Base-by-base conservation (phyloP, 805 yeast genomes). In the Metschnikowia borealis region DNA sequence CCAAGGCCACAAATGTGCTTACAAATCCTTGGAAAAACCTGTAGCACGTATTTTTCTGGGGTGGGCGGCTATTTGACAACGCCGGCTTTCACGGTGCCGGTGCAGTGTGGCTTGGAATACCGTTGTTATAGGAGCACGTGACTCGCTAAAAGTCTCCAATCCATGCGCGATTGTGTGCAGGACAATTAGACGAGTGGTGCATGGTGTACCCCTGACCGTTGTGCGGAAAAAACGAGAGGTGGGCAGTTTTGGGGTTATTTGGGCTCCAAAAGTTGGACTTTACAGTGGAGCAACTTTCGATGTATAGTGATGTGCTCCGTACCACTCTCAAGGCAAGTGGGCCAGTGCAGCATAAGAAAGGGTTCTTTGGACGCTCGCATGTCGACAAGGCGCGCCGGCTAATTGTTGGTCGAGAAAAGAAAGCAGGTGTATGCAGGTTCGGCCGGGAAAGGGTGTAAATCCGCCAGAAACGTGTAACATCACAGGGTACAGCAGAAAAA, bases 381-480 rank as follows among this genome's bases (percentile, higher is more conserved):
- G 31, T 42, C 45, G 45, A 29, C 31, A 42, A 42, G 45, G 45
- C 45, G 31, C 38, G 21, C 31, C 45, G 45, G 45, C 38, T 42
- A 42, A 10, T n/a, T 42, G 14, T 15, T 21, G 17, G n/a, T 39
- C 21, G 29, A 42, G 44, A 42, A 42, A 33, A 42, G 45, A 42
- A 33, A 33, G 29, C 38, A 20, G 7, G 21, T 42, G 10, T 42
- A 32, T 33, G 45, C 36, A 41, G 15, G 10, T 6, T 7, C 14
- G 31, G 13, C 17, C 7, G 14, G 41, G 13, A 31, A 20, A 13
- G 10, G 20, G 20, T 6, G n/a, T 37, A 21, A 37, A 14, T 20
- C 15, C n/a, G n/a, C 15, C 39, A 17, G 8, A n/a, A 37, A 37
- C 38, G 26, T 13, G 20, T 14, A 26, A 13, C 26, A 18, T 14